Conservation (phyloP, 257 asterid genomes). For the Capsicum pubescens region DNA sequence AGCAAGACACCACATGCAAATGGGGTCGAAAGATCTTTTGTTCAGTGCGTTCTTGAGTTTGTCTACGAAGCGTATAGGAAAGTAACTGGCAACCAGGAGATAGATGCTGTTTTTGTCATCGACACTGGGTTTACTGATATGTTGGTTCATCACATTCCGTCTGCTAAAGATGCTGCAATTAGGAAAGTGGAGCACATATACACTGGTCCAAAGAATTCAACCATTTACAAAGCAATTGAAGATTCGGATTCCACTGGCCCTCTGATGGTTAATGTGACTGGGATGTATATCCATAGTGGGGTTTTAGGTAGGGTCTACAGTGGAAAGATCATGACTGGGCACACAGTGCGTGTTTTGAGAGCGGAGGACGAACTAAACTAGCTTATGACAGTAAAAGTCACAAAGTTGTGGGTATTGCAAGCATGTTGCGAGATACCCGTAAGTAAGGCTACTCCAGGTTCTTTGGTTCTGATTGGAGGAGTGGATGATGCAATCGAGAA, state of each 20-base stretch:
- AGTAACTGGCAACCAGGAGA: constrained; percentile 59
- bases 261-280: constrained; percentile 80
- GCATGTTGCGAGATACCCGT: constrained; percentile 94
- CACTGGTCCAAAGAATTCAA: constrained; percentile 80
- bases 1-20: constrained; percentile 78
- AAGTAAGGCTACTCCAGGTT: constrained; percentile 93
- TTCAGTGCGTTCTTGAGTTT: constrained; percentile 91
- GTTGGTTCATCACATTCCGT: constrained; percentile 94
- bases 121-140: constrained; percentile 95
- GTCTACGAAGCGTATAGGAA: constrained; percentile 89
- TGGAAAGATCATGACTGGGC: constrained; percentile 89
- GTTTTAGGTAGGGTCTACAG: constrained; percentile 96
- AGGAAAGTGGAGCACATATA: constrained; percentile 83
- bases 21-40: constrained; percentile 89
- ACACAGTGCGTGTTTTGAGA: constrained; percentile 73
- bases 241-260: constrained; percentile 86
- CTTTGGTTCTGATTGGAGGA: constrained; percentile 99
- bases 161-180: constrained; percentile 87
- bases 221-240: constrained; percentile 74
- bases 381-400: constrained; percentile 92
- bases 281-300: too few relatives aligned
- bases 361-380: constrained; percentile 99
- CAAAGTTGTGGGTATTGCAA: constrained; percentile 94
- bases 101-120: constrained; percentile 86
- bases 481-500: constrained; percentile 98